Conservation (phyloP, 345 rosid species). For the Eucalyptus urophylla region DNA sequence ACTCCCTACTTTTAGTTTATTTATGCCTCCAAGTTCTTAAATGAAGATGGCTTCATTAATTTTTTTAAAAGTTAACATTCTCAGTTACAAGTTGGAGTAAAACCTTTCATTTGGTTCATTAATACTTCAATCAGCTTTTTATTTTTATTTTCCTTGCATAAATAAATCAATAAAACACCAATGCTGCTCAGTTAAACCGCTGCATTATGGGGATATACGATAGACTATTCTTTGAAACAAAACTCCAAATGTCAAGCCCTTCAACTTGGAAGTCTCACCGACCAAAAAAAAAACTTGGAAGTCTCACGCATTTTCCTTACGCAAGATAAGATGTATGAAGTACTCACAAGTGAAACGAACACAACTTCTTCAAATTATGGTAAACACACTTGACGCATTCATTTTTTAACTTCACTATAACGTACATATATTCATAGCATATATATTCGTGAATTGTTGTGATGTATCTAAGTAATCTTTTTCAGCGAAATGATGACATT, state of each 20-base stretch:
- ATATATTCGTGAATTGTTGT: background rate
- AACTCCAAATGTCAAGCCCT: background rate
- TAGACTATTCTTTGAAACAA: background rate
- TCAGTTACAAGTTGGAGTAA: background rate
- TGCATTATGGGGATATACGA: background rate
- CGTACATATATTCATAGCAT: too few species aligned
- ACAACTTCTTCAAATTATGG: background rate
- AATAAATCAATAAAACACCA: background rate
- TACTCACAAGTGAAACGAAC: background rate
- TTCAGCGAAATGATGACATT: conserved; percentile 1
- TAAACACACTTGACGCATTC: background rate
- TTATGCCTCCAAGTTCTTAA: background rate
- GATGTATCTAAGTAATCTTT: background rate
- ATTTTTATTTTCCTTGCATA: background rate
- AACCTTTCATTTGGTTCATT: background rate
- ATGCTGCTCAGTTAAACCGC: background rate
- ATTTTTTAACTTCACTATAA: too few species aligned
- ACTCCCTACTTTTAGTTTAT: background rate
- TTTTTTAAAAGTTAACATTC: background rate
- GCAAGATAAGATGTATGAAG: background rate
- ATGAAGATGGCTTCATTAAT: background rate
- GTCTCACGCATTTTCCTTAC: background rate
- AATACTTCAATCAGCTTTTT: background rate
- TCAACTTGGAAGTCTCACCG: background rate
- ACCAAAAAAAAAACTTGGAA: background rate